Percentiles rank a stretch among this genome's conserved stretches.
These are phyloP conservation scores for Tuber magnatum DNA, from an alignment of 495 filamentous ascomycete genomes.

Conservation along the genomic window DNA sequence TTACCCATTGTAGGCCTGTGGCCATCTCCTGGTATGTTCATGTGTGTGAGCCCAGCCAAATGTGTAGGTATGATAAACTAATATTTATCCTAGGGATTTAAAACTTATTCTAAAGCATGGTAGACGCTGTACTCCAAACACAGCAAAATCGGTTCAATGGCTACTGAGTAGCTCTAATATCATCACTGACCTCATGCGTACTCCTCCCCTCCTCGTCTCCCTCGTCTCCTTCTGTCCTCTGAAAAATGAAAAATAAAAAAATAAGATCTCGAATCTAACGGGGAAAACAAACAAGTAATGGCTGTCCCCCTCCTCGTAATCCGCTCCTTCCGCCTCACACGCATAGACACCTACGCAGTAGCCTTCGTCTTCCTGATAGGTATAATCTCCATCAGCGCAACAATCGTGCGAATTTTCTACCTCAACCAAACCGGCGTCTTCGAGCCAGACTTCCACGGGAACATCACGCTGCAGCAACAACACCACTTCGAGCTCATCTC, in stretches of 20 bases:
- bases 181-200: neutral
- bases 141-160: neutral
- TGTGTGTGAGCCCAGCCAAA: neutral
- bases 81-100: neutral
- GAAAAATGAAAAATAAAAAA: neutral
- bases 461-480: neutral
- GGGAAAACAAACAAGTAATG: neutral
- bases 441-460: neutral
- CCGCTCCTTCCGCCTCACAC: constrained; percentile 1
- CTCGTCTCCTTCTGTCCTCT: neutral
- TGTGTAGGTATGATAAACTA: neutral
- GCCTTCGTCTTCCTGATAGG: constrained; percentile 2
- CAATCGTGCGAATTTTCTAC: neutral
- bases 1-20: neutral
- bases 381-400: neutral
- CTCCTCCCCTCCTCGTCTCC: neutral
- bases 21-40: neutral
- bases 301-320: neutral
- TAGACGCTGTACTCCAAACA: constrained; percentile 1
- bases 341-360: neutral
- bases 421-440: neutral
- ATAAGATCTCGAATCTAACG: neutral
- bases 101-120: neutral
- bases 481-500: constrained; percentile 1
- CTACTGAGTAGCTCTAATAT: neutral